These are phyloP conservation scores for Diplodia corticola DNA, from an alignment of 2,329 filamentous ascomycete genomes.

Conservation along the genomic window DNA sequence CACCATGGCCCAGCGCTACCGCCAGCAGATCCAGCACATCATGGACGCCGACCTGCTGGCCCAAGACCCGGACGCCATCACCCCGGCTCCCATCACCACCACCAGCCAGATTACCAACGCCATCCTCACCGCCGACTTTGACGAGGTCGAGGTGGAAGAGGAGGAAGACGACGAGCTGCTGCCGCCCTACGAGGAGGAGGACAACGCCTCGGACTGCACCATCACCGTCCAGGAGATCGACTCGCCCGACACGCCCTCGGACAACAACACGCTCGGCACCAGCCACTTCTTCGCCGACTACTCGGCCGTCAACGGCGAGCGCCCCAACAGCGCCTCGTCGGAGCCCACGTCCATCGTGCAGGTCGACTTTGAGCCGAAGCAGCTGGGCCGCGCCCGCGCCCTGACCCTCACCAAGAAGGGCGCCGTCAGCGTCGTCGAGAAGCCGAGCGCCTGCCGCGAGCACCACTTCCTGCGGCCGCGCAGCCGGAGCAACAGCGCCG, in stretches of 20 bases:
- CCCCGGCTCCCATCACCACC: conserved; percentile 7
- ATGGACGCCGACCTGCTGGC: conserved; percentile 15
- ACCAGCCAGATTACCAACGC: background rate
- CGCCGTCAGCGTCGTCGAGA: conserved; percentile 13
- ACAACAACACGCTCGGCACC: background rate
- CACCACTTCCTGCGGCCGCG: conserved; percentile 6
- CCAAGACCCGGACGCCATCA: conserved; percentile 9
- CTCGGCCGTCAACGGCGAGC: background rate
- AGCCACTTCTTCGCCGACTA: conserved; percentile 9
- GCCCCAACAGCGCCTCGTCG: background rate
- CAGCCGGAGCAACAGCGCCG: conserved; percentile 5
- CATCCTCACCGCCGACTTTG: background rate
- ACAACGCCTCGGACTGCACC: conserved; percentile 21
- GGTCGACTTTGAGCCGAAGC: conserved; percentile 7
- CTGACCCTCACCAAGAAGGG: conserved; percentile 1
- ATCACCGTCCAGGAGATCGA: conserved; percentile 22
- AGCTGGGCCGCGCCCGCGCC: conserved; percentile 4
- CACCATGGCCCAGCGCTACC: conserved; percentile 17
- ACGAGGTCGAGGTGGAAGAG: background rate
- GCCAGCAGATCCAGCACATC: conserved; percentile 19
- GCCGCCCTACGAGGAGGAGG: conserved; percentile 19
- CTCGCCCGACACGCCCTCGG: conserved; percentile 18
- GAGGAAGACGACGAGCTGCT: conserved; percentile 15
- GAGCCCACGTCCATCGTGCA: background rate
- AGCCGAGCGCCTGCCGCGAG: background rate